Conservation (phyloP, 2,329 filamentous ascomycete species). For the Hypoxylon rubiginosum region DNA sequence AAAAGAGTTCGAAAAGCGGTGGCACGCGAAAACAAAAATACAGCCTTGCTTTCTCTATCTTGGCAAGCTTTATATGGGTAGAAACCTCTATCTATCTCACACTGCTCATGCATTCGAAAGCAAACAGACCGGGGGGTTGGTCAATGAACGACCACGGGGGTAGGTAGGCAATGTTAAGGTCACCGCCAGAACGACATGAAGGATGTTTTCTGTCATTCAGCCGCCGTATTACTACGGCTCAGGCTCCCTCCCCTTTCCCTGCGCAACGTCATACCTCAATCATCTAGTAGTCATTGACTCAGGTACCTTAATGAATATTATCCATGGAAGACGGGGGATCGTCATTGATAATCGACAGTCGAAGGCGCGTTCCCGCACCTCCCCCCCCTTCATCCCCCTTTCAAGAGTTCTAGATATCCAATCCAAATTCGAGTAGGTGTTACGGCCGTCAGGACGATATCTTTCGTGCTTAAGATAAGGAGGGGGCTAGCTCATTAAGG, state of each 20-base stretch:
- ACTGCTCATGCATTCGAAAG: conserved; percentile 13
- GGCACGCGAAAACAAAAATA: conserved; percentile 14
- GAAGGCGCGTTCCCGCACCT: neutral
- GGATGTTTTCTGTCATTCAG: neutral
- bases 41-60: conserved; percentile 22
- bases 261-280: conserved; percentile 30
- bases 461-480: conserved; percentile 33
- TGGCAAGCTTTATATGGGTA: conserved; percentile 14
- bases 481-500: neutral
- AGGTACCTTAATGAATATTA: conserved; percentile 8
- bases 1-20: conserved; percentile 21
- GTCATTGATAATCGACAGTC: conserved; percentile 13
- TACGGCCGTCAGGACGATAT: neutral
- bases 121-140: conserved; percentile 19
- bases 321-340: conserved; percentile 1
- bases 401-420: neutral
- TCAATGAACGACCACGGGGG: neutral
- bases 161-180: neutral
- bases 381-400: neutral
- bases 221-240: conserved; percentile 19
- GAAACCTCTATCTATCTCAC: neutral
- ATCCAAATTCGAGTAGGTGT: conserved; percentile 6
- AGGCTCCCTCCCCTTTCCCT: conserved; percentile 16
- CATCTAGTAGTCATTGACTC: conserved; percentile 8
- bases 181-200: neutral